phyloP scores from a whole-genome alignment of 345 rosid species.

The Salix koriyanagi region DNA sequence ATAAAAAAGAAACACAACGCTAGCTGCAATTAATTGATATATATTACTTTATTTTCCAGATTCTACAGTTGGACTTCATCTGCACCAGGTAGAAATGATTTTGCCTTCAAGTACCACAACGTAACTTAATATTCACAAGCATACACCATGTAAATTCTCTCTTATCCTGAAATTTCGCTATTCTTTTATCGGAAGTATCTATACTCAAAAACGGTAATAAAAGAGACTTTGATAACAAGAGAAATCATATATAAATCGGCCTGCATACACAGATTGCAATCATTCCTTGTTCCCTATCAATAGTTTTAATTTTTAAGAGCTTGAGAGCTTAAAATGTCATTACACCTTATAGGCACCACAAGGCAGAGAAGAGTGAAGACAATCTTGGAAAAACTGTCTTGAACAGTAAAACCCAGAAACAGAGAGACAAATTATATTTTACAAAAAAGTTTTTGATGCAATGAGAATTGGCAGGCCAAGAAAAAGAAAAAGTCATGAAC shows the following conservation, averaged over 20 bases:
- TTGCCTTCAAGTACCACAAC: conserved; percentile 15
- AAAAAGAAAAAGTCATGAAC: neutral
- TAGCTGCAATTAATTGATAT: neutral
- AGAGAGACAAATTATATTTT: neutral
- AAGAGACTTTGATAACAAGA: neutral
- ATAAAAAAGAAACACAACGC: neutral
- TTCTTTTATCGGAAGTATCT: neutral
- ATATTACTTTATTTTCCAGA: conserved; percentile 5
- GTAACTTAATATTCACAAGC: neutral
- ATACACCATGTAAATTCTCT: neutral
- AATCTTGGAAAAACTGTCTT: neutral
- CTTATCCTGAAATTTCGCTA: neutral
- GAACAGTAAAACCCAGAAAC: neutral
- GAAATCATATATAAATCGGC: neutral
- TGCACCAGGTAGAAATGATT: conserved; percentile 3
- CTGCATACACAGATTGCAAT: neutral
- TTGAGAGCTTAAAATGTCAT: neutral
- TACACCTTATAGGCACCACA: neutral
- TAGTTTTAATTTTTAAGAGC: neutral
- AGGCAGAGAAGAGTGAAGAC: neutral
- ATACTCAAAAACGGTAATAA: neutral
- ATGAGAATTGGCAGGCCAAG: neutral
- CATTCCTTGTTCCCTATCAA: conserved; percentile 1
- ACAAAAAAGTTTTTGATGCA: neutral
- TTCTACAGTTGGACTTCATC: conserved; percentile 11